Evolutionary conservation across 495 filamentous ascomycete species (phyloP).

Genomic region (Podospora comata): DNA sequence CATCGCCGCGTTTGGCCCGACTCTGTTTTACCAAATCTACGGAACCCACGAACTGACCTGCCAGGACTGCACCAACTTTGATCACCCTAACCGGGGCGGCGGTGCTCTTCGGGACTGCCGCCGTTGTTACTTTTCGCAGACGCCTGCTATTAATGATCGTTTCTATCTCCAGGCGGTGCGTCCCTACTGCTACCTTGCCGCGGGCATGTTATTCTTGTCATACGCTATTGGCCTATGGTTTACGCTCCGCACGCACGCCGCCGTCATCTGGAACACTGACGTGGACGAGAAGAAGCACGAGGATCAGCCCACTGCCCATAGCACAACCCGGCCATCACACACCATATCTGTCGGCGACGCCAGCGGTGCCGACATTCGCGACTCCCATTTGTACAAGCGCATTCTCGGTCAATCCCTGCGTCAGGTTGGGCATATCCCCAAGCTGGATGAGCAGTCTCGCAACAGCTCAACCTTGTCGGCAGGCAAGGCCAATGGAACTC

Average conservation of each 20-base stretch:
- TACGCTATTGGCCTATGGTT: conserved; percentile 96
- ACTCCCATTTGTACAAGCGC: conserved; percentile 86
- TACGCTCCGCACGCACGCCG: conserved; percentile 91
- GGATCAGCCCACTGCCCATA: conserved; percentile 36
- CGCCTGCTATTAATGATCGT: conserved; percentile 75
- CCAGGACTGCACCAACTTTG: conserved; percentile 62
- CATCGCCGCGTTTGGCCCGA: conserved; percentile 95
- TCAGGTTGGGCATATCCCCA: conserved; percentile 64
- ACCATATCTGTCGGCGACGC: conserved; percentile 37
- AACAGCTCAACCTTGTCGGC: conserved; percentile 40
- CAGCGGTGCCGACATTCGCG: conserved; percentile 60
- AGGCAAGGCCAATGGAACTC: conserved; percentile 44
- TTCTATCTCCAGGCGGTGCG: conserved; percentile 89
- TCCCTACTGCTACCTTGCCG: conserved; percentile 87
- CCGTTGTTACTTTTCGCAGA: conserved; percentile 89
- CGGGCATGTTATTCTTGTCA: conserved; percentile 80
- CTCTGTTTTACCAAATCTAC: conserved; percentile 98
- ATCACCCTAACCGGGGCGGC: conserved; percentile 36
- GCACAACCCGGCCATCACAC: conserved; percentile 44
- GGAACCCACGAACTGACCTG: conserved; percentile 95
- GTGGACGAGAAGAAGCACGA: conserved; percentile 75
- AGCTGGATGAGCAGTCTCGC: conserved; percentile 44
- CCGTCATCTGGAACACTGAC: conserved; percentile 92
- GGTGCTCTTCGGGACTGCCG: conserved; percentile 64
- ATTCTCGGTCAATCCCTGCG: conserved; percentile 86